A percentile compares a stretch with the other conserved stretches of the same genome.
phyloP scores from a whole-genome alignment of 495 filamentous ascomycete genomes.

The Haplographium delicatum region DNA sequence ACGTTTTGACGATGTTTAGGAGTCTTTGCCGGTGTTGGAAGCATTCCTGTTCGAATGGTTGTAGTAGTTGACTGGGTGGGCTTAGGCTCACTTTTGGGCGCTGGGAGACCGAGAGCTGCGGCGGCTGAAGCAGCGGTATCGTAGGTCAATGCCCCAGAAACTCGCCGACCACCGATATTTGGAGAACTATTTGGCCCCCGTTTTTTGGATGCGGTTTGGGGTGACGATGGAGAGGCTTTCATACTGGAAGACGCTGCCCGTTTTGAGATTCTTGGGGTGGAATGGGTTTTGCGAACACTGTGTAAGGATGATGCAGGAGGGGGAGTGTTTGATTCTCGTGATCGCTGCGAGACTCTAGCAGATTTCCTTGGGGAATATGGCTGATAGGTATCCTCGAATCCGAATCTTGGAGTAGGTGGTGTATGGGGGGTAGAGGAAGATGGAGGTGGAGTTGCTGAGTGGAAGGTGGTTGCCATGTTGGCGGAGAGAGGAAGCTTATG shows the following conservation, averaged over 20 bases:
- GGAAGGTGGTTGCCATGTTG: constrained; percentile 42
- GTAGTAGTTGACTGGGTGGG: constrained; percentile 15
- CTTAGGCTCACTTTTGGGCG: constrained; percentile 15
- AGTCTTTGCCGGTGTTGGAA: constrained; percentile 89
- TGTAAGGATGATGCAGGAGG: constrained; percentile 31
- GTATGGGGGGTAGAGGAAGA: constrained; percentile 51
- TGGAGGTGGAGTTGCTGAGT: constrained; percentile 54
- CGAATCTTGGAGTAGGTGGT: constrained; percentile 69
- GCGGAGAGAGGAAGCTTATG: not conserved
- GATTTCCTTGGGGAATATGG: constrained; percentile 62
- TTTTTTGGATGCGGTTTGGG: constrained; percentile 48
- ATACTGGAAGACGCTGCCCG: constrained; percentile 26
- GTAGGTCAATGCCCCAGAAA: constrained; percentile 33
- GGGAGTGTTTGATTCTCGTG: constrained; percentile 14
- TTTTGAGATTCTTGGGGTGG: constrained; percentile 37
- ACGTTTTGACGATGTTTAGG: constrained; percentile 64
- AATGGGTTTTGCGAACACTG: constrained; percentile 34
- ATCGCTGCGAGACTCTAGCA: constrained; percentile 37
- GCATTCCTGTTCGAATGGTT: constrained; percentile 41
- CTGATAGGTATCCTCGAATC: constrained; percentile 62
- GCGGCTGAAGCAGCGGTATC: constrained; percentile 33
- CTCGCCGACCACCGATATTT: constrained; percentile 31
- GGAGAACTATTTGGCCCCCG: constrained; percentile 28
- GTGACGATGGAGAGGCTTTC: constrained; percentile 30
- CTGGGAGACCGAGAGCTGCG: constrained; percentile 31